Percentiles rank a stretch among this genome's conserved stretches.
These are phyloP conservation scores for Mediolabrus comicus DNA, from an alignment of 108 stramenopile genomes.

Conservation along the genomic window DNA sequence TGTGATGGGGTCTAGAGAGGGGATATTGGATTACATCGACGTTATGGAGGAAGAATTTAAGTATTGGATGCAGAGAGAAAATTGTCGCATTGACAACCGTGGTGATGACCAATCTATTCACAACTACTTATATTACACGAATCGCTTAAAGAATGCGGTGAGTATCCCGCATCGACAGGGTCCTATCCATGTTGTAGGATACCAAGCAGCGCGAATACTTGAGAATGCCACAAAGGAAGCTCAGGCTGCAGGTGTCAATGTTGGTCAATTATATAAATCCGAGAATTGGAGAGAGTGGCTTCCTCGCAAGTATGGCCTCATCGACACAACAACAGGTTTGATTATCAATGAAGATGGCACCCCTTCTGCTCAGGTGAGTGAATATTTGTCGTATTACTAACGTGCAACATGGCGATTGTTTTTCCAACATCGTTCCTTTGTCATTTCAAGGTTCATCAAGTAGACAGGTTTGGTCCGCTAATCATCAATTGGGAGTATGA, in stretches of 20 bases:
- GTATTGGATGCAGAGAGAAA: conserved; percentile 49
- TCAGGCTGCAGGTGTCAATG: not conserved
- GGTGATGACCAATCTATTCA: conserved; percentile 79
- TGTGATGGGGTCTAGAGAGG: conserved; percentile 68
- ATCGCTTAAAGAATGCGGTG: conserved; percentile 48
- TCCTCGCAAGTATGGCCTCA: conserved; percentile 23
- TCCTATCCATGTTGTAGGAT: conserved; percentile 40
- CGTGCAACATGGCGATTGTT: not conserved
- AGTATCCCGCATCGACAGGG: conserved; percentile 36
- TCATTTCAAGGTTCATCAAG: conserved; percentile 11
- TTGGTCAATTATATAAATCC: not conserved
- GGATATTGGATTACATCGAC: conserved; percentile 65
- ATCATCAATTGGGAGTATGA: conserved; percentile 7
- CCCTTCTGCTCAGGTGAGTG: conserved; percentile 12
- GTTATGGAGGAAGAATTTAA: conserved; percentile 71
- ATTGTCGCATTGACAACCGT: conserved; percentile 52
- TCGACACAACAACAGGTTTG: conserved; percentile 18
- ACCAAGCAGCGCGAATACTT: conserved; percentile 26
- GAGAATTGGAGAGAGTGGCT: conserved; percentile 31
- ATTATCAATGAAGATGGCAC: conserved; percentile 31
- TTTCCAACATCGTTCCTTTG: not conserved
- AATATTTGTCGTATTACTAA: not conserved
- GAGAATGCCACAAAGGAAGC: conserved; percentile 9
- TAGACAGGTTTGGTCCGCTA: conserved; percentile 20
- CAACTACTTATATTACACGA: conserved; percentile 76